Evolutionary conservation across 345 rosid genomes (phyloP), one percentile per base, ranked within the genome.

Genomic region (Lumnitzera littorea): DNA sequence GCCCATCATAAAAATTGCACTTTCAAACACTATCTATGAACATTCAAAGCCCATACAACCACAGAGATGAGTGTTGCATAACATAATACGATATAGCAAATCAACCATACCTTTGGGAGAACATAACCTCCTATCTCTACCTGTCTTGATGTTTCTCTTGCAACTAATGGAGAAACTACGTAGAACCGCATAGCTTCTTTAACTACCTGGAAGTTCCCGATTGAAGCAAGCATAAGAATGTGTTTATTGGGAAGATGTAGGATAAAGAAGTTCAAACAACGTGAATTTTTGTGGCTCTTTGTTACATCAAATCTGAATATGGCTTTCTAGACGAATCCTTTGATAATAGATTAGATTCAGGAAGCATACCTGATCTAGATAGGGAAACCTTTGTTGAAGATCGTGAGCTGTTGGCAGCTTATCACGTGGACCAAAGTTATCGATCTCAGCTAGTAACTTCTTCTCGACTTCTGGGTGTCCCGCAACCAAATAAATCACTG

Each of bases 121-220:
- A 69, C 58, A 69, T 87, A 85, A 51, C 94, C 94, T 76, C 91
- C 96, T 13, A 92, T 82, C 70, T 87, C 84, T 31, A 92, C 94
- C 49, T 78, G 80, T 56, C 72, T 85, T 46, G 94, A 74, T 29
- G 96, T 85, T 79, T 85, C 96, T 65, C 96, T 84, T 16, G 96
- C 94, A 14, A 87, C 80, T 61, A 87, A 78, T 46, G 98, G 98
- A 6, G 96, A 87, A 48, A 87, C 96, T n/a, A 81, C 12, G 53
- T 84, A 89, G 62, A 80, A 76, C 70, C 96, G 84, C 97, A 89
- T 89, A 11, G 88, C 78, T 71, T 92, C 97, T 74, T 83, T 92
- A 43, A 89, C 74, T 62, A 87, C 96, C 96, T 89, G 80, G 62
- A 66, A 55, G 51, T 50, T 56, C 17, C 13, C 20, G 50, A 58